Base-by-base conservation (phyloP, 345 rosid genomes). In the Capsella bursapastoris region DNA sequence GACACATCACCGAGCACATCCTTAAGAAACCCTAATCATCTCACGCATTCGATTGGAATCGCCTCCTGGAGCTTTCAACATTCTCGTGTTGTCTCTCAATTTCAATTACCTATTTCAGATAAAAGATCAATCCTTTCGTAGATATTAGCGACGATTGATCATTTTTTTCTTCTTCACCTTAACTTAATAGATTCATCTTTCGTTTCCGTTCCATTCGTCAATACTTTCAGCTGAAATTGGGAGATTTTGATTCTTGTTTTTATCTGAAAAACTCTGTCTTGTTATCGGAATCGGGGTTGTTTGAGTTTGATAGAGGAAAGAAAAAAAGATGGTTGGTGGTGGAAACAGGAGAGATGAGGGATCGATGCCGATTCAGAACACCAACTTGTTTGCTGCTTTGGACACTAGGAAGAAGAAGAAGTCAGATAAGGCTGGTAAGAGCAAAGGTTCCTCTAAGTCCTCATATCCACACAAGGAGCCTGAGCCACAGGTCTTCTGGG, bases 351-450 rank as follows among this genome's bases (percentile, higher is more conserved):
- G 85, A 77, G 82, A 78, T 41, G 88, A 85, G 1, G 91, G 86
- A 73, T 85, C 88, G 50, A 68, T 77, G 79, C 83, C 80, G 79
- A 82, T 83, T 53, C 84, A 80, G 60, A 87, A 64, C 81, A 85
- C 82, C 34, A 87, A 87, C 71, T 85, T 85, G 77, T 87, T 87
- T 62, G 88, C 88, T 0, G 91, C 91, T 48, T 75, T 86, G 68
- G 86, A 78, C 28, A 83, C 83, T 69, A 83, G 68, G 81, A 86
- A 82, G 83, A 86, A 85, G 84, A 85, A 80, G 79, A 79, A 87
- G 76, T 74, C 82, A 16, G 85, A 79, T 37, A 80, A 80, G 62
- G 70, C 83, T 0, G 78, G 76, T 7, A 84, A 78, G 78, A 66
- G 71, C 71, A 79, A 79, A 65, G 74, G 78, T 12, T 68, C 83